A percentile compares a stretch with the other conserved stretches of the same genome.
phyloP scores from a whole-genome alignment of 768 basidiomycete species.

The Kockovaella imperatae region DNA sequence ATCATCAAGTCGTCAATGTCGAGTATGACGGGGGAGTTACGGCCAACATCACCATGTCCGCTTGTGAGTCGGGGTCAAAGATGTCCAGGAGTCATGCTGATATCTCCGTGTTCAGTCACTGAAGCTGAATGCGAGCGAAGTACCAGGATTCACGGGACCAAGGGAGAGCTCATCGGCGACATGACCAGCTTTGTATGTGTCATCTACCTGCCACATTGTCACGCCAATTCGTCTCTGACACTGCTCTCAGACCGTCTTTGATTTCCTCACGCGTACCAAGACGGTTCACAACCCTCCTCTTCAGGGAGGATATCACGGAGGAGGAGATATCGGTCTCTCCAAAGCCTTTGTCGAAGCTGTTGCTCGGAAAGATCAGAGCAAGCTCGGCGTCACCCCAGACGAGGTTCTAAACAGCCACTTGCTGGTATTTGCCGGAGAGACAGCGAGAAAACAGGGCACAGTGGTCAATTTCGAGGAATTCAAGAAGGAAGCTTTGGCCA shows the following conservation, averaged over 20 bases:
- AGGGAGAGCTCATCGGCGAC: conserved; percentile 83
- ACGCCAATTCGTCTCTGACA: not conserved
- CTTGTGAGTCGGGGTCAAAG: conserved; percentile 47
- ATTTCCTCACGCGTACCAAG: not conserved
- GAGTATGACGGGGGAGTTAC: conserved; percentile 76
- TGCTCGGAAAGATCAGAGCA: conserved; percentile 54
- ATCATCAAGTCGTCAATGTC: conserved; percentile 84
- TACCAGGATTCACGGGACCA: conserved; percentile 72
- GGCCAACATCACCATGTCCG: conserved; percentile 82
- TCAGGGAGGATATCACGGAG: conserved; percentile 54
- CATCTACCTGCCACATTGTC: not conserved
- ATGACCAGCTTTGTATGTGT: conserved; percentile 55
- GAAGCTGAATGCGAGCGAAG: conserved; percentile 69
- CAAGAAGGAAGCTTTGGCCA: conserved; percentile 44
- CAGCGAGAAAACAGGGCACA: conserved; percentile 59
- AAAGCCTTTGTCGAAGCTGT: conserved; percentile 69
- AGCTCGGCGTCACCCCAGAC: conserved; percentile 56
- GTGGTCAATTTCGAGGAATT: conserved; percentile 66
- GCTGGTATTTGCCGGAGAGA: conserved; percentile 80
- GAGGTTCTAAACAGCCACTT: conserved; percentile 72
- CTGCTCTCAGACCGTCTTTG: not conserved
- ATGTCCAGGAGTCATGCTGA: not conserved
- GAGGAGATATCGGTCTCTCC: conserved; percentile 73
- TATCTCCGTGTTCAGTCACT: conserved; percentile 54
- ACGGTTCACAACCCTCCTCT: not conserved